phyloP scores from a whole-genome alignment of 225 moss, liverwort and hornwort species.

The Ulota crispa region DNA sequence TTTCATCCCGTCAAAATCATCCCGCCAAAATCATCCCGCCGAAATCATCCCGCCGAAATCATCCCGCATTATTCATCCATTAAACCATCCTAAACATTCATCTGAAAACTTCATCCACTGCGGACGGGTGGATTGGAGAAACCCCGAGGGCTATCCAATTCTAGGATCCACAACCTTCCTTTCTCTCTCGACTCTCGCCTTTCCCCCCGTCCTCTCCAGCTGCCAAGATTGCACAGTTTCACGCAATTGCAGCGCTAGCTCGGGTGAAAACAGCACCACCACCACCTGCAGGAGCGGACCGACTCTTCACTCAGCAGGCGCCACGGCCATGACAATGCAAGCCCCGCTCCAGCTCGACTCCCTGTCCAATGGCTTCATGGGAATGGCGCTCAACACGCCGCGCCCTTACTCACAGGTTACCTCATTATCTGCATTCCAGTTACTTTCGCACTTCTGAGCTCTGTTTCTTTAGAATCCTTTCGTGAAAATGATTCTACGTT shows the following conservation, averaged over 20 bases:
- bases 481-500: neutral
- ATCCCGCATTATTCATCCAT: too few relatives aligned
- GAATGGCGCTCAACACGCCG: constrained; percentile 31
- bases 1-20: too few relatives aligned
- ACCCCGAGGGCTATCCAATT: constrained; percentile 31
- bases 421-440: neutral
- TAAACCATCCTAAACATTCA: neutral
- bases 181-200: neutral
- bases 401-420: constrained; percentile 32
- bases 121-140: neutral
- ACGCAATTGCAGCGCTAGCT: constrained; percentile 6
- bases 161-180: neutral
- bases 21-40: too few relatives aligned
- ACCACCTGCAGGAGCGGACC: neutral
- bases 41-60: too few relatives aligned
- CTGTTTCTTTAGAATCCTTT: neutral
- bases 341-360: constrained; percentile 44
- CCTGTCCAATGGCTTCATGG: constrained; percentile 47
- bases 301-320: neutral
- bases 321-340: constrained; percentile 44
- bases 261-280: neutral
- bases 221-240: neutral
- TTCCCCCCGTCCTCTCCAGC: neutral
- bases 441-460: neutral
- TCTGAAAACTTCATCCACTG: neutral